These are phyloP conservation scores for Paspalum vaginatum DNA, from an alignment of 176 grass and related monocot species.

Conservation along the genomic window DNA sequence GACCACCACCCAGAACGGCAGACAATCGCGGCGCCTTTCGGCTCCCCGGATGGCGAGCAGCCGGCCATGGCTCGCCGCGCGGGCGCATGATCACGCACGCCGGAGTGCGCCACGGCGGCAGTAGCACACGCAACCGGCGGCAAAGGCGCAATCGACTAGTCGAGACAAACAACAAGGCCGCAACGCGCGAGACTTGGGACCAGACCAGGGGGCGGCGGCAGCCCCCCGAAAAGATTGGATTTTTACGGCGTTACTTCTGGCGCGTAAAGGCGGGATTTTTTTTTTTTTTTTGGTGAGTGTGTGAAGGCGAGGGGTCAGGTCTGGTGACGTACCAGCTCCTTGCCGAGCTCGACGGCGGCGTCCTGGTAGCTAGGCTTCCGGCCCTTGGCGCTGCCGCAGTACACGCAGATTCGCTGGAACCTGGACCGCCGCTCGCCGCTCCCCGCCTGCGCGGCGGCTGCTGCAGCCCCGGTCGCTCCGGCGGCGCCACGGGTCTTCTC, in stretches of 20 bases:
- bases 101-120: conserved; percentile 30
- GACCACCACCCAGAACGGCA: conserved; percentile 22
- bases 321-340: conserved; percentile 62
- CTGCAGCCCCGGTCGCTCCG: not conserved
- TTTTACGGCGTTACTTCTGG: too few species aligned
- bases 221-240: not conserved
- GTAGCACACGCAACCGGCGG: conserved; percentile 5
- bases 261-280: conserved; percentile 29
- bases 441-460: conserved; percentile 6
- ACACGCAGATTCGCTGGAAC: conserved; percentile 86
- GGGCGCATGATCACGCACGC: conserved; percentile 42
- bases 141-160: not conserved
- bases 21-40: conserved; percentile 15
- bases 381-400: conserved; percentile 82
- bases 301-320: not conserved
- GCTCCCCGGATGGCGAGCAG: conserved; percentile 10
- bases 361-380: conserved; percentile 78
- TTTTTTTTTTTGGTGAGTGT: too few species aligned
- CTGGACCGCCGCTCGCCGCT: conserved; percentile 56
- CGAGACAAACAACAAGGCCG: not conserved
- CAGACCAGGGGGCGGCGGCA: not conserved
- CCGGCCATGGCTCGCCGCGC: not conserved
- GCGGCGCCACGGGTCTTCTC: conserved; percentile 26
- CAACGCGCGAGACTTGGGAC: not conserved
- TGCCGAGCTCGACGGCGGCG: conserved; percentile 85